Evolutionary conservation across 176 grass and related monocot genomes (phyloP).

Genomic region (Poa annua): DNA sequence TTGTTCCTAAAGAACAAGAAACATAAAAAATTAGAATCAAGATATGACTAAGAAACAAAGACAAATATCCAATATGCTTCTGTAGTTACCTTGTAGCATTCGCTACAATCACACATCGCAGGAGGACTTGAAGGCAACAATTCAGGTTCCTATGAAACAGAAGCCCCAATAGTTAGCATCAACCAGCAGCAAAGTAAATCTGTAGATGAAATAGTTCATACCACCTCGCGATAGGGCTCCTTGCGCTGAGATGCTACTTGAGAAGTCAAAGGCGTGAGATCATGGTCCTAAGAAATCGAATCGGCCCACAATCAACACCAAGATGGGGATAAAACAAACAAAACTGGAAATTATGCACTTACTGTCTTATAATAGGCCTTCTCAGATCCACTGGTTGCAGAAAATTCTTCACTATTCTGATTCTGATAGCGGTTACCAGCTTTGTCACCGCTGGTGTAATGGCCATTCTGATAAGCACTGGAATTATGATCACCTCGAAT

Average conservation of each 20-base stretch:
- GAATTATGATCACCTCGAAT: conserved; percentile 31
- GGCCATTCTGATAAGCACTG: conserved; percentile 34
- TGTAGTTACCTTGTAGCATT: conserved; percentile 50
- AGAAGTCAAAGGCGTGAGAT: conserved; percentile 48
- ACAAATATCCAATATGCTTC: neutral
- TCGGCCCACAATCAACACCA: conserved; percentile 13
- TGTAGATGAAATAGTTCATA: conserved; percentile 12
- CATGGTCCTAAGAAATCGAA: conserved; percentile 38
- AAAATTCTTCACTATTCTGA: conserved; percentile 42
- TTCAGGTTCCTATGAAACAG: conserved; percentile 41
- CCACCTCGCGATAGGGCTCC: conserved; percentile 34
- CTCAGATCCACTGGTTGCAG: conserved; percentile 45
- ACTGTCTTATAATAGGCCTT: conserved; percentile 53
- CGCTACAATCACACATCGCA: conserved; percentile 43
- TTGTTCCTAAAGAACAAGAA: conserved; percentile 45
- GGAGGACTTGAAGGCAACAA: conserved; percentile 44
- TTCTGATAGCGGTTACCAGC: conserved; percentile 22
- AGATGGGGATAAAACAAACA: neutral
- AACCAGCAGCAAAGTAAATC: conserved; percentile 6
- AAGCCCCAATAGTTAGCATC: conserved; percentile 43
- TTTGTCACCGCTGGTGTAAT: conserved; percentile 17
- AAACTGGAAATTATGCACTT: conserved; percentile 15
- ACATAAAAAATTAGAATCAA: conserved; percentile 25
- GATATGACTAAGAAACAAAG: neutral
- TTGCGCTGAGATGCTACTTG: conserved; percentile 52